phyloP scores from a whole-genome alignment of 1,139 yeast species.

The Saccharomyces pastorianus region DNA sequence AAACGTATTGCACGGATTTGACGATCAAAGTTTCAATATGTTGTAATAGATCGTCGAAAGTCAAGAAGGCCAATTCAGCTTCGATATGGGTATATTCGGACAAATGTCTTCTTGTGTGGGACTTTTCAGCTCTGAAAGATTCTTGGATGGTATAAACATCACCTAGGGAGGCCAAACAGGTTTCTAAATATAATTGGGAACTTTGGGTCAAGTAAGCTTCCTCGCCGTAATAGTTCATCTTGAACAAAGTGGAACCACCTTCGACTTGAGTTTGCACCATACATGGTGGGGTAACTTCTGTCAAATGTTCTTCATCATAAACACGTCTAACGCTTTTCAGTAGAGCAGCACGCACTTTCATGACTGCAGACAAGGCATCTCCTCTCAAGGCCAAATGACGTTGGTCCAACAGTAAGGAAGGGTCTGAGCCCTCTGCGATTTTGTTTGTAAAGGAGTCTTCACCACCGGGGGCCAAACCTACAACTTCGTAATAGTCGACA shows the following conservation, averaged over 20 bases:
- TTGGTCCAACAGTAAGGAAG: conserved; percentile 83
- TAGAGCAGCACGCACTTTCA: conserved; percentile 87
- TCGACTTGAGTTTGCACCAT: conserved; percentile 99
- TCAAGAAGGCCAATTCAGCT: conserved; percentile 81
- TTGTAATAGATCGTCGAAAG: conserved; percentile 73
- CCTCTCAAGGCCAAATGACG: conserved; percentile 95
- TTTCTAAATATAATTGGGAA: conserved; percentile 93
- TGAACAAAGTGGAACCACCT: conserved; percentile 95
- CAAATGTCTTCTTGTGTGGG: conserved; percentile 97
- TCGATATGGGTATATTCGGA: conserved; percentile 96
- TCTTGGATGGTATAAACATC: conserved; percentile 97
- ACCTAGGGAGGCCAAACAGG: conserved; percentile 91
- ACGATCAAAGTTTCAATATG: conserved; percentile 80
- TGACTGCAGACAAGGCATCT: conserved; percentile 85
- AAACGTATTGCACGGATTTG: conserved; percentile 59
- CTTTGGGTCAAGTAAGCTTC: conserved; percentile 95
- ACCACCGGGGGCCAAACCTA: conserved; percentile 94
- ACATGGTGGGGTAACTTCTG: conserved; percentile 97
- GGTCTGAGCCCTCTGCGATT: conserved; percentile 89
- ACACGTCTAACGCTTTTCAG: conserved; percentile 69
- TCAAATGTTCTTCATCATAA: conserved; percentile 62
- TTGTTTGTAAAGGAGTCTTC: conserved; percentile 92
- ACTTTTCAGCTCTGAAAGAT: conserved; percentile 97
- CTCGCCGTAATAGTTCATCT: conserved; percentile 91
- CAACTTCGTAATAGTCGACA: conserved; percentile 80